Conservation (phyloP, 1,284 basidiomycete genomes). For the Trametes hirsuta region DNA sequence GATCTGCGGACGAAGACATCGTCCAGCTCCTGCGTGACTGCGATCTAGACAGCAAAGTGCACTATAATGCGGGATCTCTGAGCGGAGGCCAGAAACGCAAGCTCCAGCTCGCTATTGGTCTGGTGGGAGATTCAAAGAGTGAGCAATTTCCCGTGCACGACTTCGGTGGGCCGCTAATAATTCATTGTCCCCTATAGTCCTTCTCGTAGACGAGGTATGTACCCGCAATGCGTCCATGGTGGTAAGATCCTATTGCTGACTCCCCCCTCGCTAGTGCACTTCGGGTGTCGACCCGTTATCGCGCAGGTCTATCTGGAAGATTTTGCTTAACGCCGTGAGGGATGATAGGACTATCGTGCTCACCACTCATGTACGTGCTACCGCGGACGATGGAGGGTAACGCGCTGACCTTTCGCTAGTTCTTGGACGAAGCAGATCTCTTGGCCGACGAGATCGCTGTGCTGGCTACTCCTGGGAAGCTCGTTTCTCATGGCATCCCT, state of each 20-base stretch:
- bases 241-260: background rate
- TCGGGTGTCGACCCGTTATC: conserved; percentile 83
- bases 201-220: conserved; percentile 69
- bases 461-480: conserved; percentile 73
- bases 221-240: too few species aligned
- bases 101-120: conserved; percentile 76
- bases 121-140: conserved; percentile 76
- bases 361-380: conserved; percentile 62
- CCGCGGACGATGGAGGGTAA: conserved; percentile 1
- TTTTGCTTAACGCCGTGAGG: conserved; percentile 60
- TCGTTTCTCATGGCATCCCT: conserved; percentile 74
- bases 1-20: conserved; percentile 52
- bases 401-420: conserved; percentile 35
- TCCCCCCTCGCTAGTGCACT: conserved; percentile 54
- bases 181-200: conserved; percentile 42
- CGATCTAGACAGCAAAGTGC: conserved; percentile 69
- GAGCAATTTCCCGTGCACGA: conserved; percentile 7
- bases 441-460: conserved; percentile 79
- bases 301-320: conserved; percentile 77
- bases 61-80: conserved; percentile 65
- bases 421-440: conserved; percentile 82
- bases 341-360: conserved; percentile 67
- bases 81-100: conserved; percentile 85
- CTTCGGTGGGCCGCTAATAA: background rate
- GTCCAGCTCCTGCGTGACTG: conserved; percentile 70